These are phyloP conservation scores for Scalesia atractyloides DNA, from an alignment of 129 eudicot genomes.

Conservation along the genomic window DNA sequence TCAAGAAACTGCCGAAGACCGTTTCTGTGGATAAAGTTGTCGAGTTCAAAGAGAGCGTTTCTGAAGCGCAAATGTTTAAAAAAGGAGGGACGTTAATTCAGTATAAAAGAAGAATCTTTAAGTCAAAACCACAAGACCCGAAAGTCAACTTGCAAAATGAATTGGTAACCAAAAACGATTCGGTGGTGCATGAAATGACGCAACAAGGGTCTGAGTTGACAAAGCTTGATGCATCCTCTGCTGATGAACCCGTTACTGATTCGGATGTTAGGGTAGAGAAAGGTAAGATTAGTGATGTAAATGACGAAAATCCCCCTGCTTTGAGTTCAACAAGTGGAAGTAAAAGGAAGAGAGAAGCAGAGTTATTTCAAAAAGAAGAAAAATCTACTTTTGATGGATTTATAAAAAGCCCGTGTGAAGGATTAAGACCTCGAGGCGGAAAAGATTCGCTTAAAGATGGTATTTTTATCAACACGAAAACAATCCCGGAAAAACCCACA, in stretches of 20 bases:
- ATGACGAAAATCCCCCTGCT: constrained; percentile 20
- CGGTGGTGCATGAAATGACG: constrained; percentile 23
- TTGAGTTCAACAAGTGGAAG: constrained; percentile 38
- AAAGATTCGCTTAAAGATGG: constrained; percentile 16
- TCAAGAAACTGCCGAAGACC: constrained; percentile 28
- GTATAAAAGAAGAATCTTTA: constrained; percentile 64
- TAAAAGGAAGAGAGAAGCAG: constrained; percentile 59
- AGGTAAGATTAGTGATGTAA: not conserved
- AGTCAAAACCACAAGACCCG: constrained; percentile 37
- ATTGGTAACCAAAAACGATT: constrained; percentile 13
- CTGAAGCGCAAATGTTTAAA: constrained; percentile 32
- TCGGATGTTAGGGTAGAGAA: constrained; percentile 15
- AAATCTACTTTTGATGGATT: constrained; percentile 39
- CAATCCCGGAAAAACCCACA: constrained; percentile 18
- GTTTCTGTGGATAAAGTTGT: constrained; percentile 32
- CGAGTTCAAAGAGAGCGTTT: constrained; percentile 23
- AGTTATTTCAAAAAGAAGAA: constrained; percentile 36
- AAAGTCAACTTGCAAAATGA: constrained; percentile 19
- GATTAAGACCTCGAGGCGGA: constrained; percentile 75
- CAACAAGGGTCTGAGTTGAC: not conserved
- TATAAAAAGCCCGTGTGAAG: constrained; percentile 88
- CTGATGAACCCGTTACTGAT: constrained; percentile 36
- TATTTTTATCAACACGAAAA: constrained; percentile 6
- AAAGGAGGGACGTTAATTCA: constrained; percentile 53
- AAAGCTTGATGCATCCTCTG: constrained; percentile 29